Percentiles rank a stretch among this genome's conserved stretches.
phyloP scores from a whole-genome alignment of 2,329 filamentous ascomycete species.

The Septoria petroselini region DNA sequence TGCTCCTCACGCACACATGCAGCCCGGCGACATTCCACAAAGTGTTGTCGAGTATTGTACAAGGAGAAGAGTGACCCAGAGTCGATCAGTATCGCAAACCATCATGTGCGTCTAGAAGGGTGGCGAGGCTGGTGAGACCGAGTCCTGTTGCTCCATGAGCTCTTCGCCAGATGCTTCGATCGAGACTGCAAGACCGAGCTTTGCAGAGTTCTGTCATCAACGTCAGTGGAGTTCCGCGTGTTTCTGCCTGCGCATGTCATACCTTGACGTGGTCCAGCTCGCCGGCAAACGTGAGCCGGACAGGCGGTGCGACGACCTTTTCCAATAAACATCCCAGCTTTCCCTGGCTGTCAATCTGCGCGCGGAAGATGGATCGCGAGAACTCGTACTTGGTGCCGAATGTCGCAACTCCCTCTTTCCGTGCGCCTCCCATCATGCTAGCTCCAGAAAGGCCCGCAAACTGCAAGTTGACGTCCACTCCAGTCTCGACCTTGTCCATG shows the following conservation, averaged over 20 bases:
- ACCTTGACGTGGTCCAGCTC: slow-evolving; percentile 96
- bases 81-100: neutral
- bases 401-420: slow-evolving; percentile 85
- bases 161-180: slow-evolving; percentile 83
- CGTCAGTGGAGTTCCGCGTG: no score
- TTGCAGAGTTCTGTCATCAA: slow-evolving; percentile 73
- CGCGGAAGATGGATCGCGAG: slow-evolving; percentile 89
- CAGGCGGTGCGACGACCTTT: slow-evolving; percentile 90
- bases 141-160: slow-evolving; percentile 73
- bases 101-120: slow-evolving; percentile 32
- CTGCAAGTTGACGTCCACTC: slow-evolving; percentile 88
- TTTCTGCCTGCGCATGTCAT: slow-evolving; percentile 42
- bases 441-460: slow-evolving; percentile 61
- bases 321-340: slow-evolving; percentile 90
- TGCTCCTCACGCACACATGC: slow-evolving; percentile 11
- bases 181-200: slow-evolving; percentile 90
- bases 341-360: slow-evolving; percentile 91
- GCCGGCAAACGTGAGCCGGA: slow-evolving; percentile 90
- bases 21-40: slow-evolving; percentile 3
- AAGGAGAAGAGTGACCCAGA: slow-evolving; percentile 26
- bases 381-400: slow-evolving; percentile 98
- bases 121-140: slow-evolving; percentile 46
- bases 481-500: slow-evolving; percentile 93
- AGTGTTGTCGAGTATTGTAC: slow-evolving; percentile 24
- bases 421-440: slow-evolving; percentile 67